A percentile compares a stretch with the other conserved stretches of the same genome.
Conservation (phyloP, 2,329 filamentous ascomycete species). For the Fusarium equiseti region DNA sequence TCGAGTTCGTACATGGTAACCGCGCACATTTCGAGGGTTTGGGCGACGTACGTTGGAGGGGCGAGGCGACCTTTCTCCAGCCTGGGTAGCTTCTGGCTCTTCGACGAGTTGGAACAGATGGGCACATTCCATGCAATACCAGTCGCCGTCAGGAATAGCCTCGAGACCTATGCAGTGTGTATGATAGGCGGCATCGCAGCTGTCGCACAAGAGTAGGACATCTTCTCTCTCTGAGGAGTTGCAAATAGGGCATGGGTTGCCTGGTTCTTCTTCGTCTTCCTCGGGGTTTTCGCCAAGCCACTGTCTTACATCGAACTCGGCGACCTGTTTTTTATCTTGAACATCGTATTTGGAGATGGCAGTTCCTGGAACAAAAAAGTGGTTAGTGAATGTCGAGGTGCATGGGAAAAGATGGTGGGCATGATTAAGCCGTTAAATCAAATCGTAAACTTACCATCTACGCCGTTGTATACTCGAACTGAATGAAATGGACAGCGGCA, state of each 20-base stretch:
- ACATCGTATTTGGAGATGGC: slow-evolving; percentile 72
- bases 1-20: slow-evolving; percentile 64
- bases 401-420: slow-evolving; percentile 39
- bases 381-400: slow-evolving; percentile 38
- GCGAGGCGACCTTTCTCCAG: slow-evolving; percentile 51
- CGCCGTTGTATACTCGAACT: slow-evolving; percentile 83
- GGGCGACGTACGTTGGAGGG: slow-evolving; percentile 50
- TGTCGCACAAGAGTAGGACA: slow-evolving; percentile 88
- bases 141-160: slow-evolving; percentile 78
- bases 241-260: slow-evolving; percentile 85
- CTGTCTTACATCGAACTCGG: slow-evolving; percentile 84
- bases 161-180: slow-evolving; percentile 91
- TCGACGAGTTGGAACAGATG: slow-evolving; percentile 59
- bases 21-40: slow-evolving; percentile 50
- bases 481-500: slow-evolving; percentile 92
- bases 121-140: slow-evolving; percentile 91
- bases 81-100: slow-evolving; percentile 51
- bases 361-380: slow-evolving; percentile 58
- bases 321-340: slow-evolving; percentile 87
- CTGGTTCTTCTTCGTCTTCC: slow-evolving; percentile 76
- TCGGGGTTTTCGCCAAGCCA: slow-evolving; percentile 80
- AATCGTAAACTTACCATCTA: slow-evolving; percentile 74
- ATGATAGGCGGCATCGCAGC: slow-evolving; percentile 90
- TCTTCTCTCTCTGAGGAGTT: slow-evolving; percentile 84
- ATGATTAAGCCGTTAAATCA: background rate